A percentile compares a stretch with the other conserved stretches of the same genome.
Evolutionary conservation across 306 rosid species (phyloP).

Genomic region (Malus sylvestris): DNA sequence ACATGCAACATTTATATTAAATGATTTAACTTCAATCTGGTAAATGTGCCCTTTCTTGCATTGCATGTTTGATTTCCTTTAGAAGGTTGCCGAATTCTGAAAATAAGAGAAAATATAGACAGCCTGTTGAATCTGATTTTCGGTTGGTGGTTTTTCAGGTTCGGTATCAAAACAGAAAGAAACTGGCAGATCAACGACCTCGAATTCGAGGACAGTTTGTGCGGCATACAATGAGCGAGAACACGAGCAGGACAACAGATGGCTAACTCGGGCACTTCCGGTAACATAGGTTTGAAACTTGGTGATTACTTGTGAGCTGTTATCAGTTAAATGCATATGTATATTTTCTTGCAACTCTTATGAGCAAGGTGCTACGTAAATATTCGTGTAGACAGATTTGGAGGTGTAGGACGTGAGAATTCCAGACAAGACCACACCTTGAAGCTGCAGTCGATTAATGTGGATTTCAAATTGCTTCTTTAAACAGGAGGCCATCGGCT

Average conservation of each 20-base stretch:
- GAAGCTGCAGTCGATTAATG: background rate
- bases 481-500: background rate
- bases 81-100: background rate
- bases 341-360: background rate
- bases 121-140: constrained; percentile 6
- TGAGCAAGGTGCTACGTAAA: background rate
- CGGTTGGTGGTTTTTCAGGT: constrained; percentile 33
- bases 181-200: constrained; percentile 66
- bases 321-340: background rate
- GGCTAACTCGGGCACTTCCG: constrained; percentile 30
- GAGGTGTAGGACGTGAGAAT: background rate
- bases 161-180: constrained; percentile 69
- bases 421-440: background rate
- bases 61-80: background rate
- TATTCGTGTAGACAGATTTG: background rate
- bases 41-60: background rate
- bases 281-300: background rate
- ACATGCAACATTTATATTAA: background rate
- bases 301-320: background rate
- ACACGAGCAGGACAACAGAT: constrained; percentile 40
- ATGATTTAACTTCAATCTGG: background rate
- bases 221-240: constrained; percentile 42
- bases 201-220: constrained; percentile 66
- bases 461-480: background rate
- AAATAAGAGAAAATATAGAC: background rate